Evolutionary conservation across 805 yeast genomes (phyloP), one percentile per base, ranked within the genome.

Genomic region (Monosporozyma siamensis): DNA sequence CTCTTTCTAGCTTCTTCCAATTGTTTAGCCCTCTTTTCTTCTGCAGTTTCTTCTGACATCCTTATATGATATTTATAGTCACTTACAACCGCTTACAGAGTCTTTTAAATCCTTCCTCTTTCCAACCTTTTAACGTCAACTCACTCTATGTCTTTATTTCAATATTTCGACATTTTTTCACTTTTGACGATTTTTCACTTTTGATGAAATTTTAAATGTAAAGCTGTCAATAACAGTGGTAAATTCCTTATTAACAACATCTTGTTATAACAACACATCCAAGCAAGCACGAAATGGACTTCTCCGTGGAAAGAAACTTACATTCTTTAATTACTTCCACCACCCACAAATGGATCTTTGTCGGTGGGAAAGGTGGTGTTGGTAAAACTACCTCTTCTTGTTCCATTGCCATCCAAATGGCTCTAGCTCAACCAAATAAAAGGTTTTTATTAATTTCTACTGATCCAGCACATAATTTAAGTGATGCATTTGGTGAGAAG

Each of bases 361-460:
- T 90, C 35, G 99, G 99, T 51, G 99, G 99, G 53, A 92, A 92
- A 70, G 99, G 99, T 64, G 99, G 99, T 66, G 99, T 92, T 23
- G 99, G 99, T 56, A 92, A 92, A 64, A 92, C 99, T 49, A 92
- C 98, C 21, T 85, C 97, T 3, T 90, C 97, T 1, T 89, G 95
- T 38, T 88, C 97, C 20, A 74, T 92, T 52, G 95, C 99, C 18
- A 82, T 89, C 48, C 97, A 92, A 66, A 75, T 92, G 62, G 97
- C 98, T 14, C 65, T 83, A 47, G 70, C 74, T 44, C 82, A 94
- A 59, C 94, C 95, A 27, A 50, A 63, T 14, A 89, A 87, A 51
- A 81, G 83, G 54, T 94, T 87, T 53, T 70, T 92, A 48, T 70
- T 92, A 54, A 92, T 92, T 55, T 89, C 96, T 25, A 89, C 97